These are phyloP conservation scores for Chalciporus chontae DNA, from an alignment of 768 basidiomycete genomes.

Conservation along the genomic window DNA sequence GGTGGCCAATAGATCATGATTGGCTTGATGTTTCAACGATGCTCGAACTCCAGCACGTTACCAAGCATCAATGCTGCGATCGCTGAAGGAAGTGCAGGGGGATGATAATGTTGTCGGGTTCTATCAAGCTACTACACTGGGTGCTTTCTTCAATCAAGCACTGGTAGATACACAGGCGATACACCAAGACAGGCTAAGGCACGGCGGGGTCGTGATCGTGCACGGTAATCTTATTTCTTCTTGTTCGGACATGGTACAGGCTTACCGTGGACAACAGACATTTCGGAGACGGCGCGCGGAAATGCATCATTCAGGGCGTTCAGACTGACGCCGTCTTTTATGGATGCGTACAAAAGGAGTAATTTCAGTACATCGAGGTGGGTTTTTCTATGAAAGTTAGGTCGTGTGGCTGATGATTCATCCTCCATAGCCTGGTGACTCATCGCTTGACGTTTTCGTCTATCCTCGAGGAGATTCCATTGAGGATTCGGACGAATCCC, in stretches of 20 bases:
- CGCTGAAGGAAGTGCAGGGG: constrained; percentile 85
- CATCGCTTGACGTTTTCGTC: constrained; percentile 82
- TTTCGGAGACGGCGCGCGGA: constrained; percentile 74
- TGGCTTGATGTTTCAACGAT: constrained; percentile 1
- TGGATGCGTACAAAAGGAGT: constrained; percentile 75
- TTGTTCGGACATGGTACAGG: not conserved
- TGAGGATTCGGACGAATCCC: constrained; percentile 80
- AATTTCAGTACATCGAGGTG: constrained; percentile 87
- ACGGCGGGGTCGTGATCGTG: constrained; percentile 81
- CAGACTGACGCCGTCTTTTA: constrained; percentile 72
- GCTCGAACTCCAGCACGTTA: constrained; percentile 57
- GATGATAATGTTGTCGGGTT: constrained; percentile 93
- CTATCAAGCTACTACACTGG: constrained; percentile 85
- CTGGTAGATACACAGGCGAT: constrained; percentile 80
- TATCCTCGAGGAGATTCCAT: constrained; percentile 81
- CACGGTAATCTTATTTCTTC: constrained; percentile 55
- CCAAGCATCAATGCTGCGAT: constrained; percentile 80
- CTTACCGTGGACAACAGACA: constrained; percentile 51
- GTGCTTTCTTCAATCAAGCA: constrained; percentile 80
- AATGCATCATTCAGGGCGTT: constrained; percentile 90
- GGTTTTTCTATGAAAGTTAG: constrained; percentile 17
- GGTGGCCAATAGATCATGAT: constrained; percentile 25
- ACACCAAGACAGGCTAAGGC: constrained; percentile 80
- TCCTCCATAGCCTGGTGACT: constrained; percentile 58
- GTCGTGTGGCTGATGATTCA: constrained; percentile 4